Percentiles rank a stretch among this genome's conserved stretches.
Conservation (phyloP, 2,329 filamentous ascomycete genomes). For the Monosporascus sp. region DNA sequence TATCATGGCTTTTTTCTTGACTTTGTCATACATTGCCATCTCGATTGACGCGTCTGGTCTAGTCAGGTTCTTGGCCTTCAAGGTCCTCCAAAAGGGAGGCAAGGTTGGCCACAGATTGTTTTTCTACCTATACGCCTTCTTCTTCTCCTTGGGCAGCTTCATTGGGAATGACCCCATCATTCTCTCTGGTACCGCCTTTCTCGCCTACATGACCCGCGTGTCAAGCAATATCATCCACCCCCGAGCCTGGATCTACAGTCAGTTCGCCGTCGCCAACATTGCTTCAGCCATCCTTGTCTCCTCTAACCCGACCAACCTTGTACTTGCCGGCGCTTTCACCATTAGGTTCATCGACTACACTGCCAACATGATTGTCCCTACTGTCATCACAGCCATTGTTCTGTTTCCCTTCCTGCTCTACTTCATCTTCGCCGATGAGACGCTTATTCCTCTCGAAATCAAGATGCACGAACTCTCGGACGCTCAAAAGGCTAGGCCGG, state of each 20-base stretch:
- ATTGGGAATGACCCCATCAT: slow-evolving; percentile 75
- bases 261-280: slow-evolving; percentile 69
- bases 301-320: slow-evolving; percentile 72
- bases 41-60: slow-evolving; percentile 72
- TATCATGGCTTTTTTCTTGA: slow-evolving; percentile 71
- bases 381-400: slow-evolving; percentile 60
- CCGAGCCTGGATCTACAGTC: slow-evolving; percentile 66
- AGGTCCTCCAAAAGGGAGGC: slow-evolving; percentile 62
- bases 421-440: slow-evolving; percentile 59
- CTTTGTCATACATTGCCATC: slow-evolving; percentile 70
- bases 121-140: slow-evolving; percentile 69
- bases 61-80: slow-evolving; percentile 66
- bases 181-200: slow-evolving; percentile 66
- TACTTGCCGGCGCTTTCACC: slow-evolving; percentile 65
- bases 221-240: slow-evolving; percentile 68
- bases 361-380: slow-evolving; percentile 72
- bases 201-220: slow-evolving; percentile 72
- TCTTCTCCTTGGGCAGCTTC: slow-evolving; percentile 61
- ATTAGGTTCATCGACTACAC: slow-evolving; percentile 71
- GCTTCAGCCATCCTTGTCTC: slow-evolving; percentile 72
- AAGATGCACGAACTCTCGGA: slow-evolving; percentile 62
- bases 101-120: slow-evolving; percentile 63
- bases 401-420: slow-evolving; percentile 67
- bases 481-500: slow-evolving; percentile 47
- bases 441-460: slow-evolving; percentile 60